Evolutionary conservation across 2,329 filamentous ascomycete species (phyloP), one percentile per base, ranked within the genome.

Genomic region (Stenocarpella maydis): DNA sequence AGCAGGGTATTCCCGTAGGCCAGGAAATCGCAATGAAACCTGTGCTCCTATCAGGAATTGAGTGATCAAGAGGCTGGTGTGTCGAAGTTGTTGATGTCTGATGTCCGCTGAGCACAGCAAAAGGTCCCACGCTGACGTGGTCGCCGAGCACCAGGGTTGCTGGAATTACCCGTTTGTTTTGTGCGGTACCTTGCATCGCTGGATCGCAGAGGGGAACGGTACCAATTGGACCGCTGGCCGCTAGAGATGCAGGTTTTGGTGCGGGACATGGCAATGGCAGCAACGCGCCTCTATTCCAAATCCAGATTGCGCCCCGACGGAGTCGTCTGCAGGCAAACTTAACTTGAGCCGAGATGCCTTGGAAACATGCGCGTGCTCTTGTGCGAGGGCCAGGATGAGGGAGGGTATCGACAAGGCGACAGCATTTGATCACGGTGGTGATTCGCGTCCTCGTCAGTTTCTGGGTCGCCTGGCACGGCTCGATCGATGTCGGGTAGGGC

Each of bases 121-220:
- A 19, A 60, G 26, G 19, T 17, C 37, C 26, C 41, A n/a, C 39
- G 19, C 55, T 39, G n/a, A 15, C 54, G 14, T 39, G 54, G 54
- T 43, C 21, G 21, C 19, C 21, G 41, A 47, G 47, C 26, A 61
- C 58, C 34, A 47, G 55, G 41, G 14, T 21, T 21, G 41, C 58
- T 34, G 58, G 58, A 47, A 45, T 41, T 61, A 61, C 43, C 43
- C 58, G 58, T 61, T 19, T 37, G 58, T 61, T 19, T 37, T 34
- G 58, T 41, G 28, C 58, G 58, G 58, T 61, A 61, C 58, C 58
- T 61, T 61, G 58, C 58, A 61, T 45, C 26, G 58, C 43, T 47
- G 58, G 41, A 47, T 47, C 58, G 43, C 58, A 61, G 9, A n/a
- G 26, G 41, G 41, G 54, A 45, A 61, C 41, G 58, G 9, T 47